phyloP scores from a whole-genome alignment of 2,329 filamentous ascomycete species.

The Aspergillus sp. region DNA sequence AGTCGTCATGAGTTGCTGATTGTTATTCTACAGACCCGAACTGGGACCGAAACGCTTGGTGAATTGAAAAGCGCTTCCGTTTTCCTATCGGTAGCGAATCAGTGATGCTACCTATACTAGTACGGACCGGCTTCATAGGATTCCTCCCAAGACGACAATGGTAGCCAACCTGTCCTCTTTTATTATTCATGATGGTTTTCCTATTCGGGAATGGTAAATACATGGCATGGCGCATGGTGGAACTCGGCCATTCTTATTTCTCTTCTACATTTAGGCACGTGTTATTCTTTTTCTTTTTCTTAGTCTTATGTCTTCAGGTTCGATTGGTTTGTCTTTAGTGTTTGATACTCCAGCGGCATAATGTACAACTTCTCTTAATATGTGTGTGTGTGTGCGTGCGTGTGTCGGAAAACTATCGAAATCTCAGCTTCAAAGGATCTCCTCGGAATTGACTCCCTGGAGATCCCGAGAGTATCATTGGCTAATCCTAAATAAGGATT shows the following conservation, averaged over 20 bases:
- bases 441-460: too few species aligned
- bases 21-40: constrained; percentile 38
- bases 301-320: neutral
- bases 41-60: constrained; percentile 91
- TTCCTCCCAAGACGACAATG: neutral
- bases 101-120: neutral
- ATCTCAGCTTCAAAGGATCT: too few species aligned
- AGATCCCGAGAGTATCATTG: too few species aligned
- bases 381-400: too few species aligned
- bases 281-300: neutral
- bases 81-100: neutral
- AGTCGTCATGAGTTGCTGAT: constrained; percentile 6
- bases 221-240: neutral
- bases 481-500: too few species aligned
- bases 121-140: neutral
- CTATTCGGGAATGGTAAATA: neutral
- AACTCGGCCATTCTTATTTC: too few species aligned
- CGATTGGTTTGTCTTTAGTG: neutral
- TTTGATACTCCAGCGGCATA: constrained; percentile 1
- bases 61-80: constrained; percentile 7
- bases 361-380: neutral
- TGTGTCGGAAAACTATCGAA: too few species aligned
- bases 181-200: constrained; percentile 1
- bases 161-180: neutral
- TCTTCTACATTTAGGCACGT: neutral